Base-by-base conservation (phyloP, 2,329 filamentous ascomycete genomes). In the Graphilbum ipis-grandicollis region DNA sequence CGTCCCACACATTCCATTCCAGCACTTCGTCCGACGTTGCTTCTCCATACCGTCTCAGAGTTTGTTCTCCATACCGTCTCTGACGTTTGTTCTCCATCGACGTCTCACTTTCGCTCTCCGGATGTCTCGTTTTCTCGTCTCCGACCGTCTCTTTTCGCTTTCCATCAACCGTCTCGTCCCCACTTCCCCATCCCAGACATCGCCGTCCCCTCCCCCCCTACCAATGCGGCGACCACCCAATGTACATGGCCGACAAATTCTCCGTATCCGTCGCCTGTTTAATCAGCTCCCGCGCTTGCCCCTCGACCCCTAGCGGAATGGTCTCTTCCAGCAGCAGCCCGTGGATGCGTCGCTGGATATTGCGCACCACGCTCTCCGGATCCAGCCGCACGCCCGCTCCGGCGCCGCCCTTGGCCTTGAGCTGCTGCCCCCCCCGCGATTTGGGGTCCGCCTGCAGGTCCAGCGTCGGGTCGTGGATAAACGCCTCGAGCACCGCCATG, bases 401-500 rank as follows among this genome's bases (percentile, higher is more conserved):
- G 7, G 21, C 8, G 31, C 17, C 5, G 12, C 19, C n/a, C 19
- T 3, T 19, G 13, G 19, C 31, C 39, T 2, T 15, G 22, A 18
- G 52, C 37, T 66, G 56, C 54, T 66, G 64, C 47, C 72, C 75
- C 54, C 79, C 75, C 54, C 79, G 79, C 6, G 21, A 34, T 2
- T 40, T 37, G 21, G 43, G 41, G 33, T 43, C 40, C 3, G 34
- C 40, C 48, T 94, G 73, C 43, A 96, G 75, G 51, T 99, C 92
- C 12, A 93, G 75, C 13, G 92, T 96, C 0, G 90, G 90, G 53
- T 99, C 90, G 52, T 98, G 86, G 45, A 98, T 71, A 52, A 98
- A 99, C 0, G 90, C 86, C 59, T 98, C 92, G 1, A 99, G 66
- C 35, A 98, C 88, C 0, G 88, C 94, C 77, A 98, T 93, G 40